Evolutionary conservation across 106 monocot species (phyloP), one percentile per base, ranked within the genome.

Genomic region (Chionographis japonica): DNA sequence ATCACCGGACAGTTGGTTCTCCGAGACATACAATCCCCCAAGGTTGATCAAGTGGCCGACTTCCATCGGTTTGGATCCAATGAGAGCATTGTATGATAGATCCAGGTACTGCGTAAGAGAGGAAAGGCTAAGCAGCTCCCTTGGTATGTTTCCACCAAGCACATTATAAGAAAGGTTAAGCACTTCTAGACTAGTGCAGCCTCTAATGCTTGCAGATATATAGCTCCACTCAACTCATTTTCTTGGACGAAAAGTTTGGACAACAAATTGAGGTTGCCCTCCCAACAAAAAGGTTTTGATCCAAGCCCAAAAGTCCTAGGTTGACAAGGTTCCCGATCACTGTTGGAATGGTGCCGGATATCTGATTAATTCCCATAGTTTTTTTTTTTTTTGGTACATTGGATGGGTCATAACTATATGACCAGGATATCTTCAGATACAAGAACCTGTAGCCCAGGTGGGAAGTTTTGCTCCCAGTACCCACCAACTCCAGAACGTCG

Each of bases 151-250:
- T 7, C 72, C 72, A 18, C 11, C 54, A 10, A 72, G 59, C 18
- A 41, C 40, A 55, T 78, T 78, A 17, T 78, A 5, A 50, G 66
- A 65, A 39, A 78, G 52, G 65, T 72, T 59, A 2, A 72, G 16
- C 39, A 12, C 7, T 56, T 35, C 40, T n/a, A 78, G 43, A 58
- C 36, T 37, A 14, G 60, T 46, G 9, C 66, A 72, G 38, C 43
- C 19, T 12, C 63, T 65, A 64, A 78, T 18, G 14, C 39, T 67
- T 0, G 15, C 14, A 52, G 78, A 71, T 27, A 71, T 27, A 17
- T 39, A 52, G 4, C 27, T 0, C 78, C 78, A 41, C 52, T 51
- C 14, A 78, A 18, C 13, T 14, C 58, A 66, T 35, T 72, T 18
- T 6, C 58, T 35, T 38, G 39, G 8, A 72, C 2, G 8, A 8